Base-by-base conservation (phyloP, 169 alveolate genomes). In the Cytauxzoon felis region DNA sequence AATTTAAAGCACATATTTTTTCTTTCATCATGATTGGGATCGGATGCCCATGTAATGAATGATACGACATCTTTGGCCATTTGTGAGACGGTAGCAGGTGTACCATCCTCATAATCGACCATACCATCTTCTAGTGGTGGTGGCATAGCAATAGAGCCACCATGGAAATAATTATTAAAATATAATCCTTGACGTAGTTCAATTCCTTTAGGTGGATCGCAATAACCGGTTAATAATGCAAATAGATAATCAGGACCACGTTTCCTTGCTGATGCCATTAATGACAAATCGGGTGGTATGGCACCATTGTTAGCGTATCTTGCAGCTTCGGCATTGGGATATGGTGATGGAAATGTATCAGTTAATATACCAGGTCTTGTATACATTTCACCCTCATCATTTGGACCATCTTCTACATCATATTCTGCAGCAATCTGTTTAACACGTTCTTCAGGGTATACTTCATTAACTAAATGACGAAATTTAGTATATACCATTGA, bases 121-220 rank as follows among this genome's bases (percentile, higher is more conserved):
- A 95, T 91, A 33, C 97, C 99, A 73, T 95, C 99, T 87, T 90
- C 92, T 32, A 95, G 95, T 49, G 98, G 97, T 26, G 97, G 97
- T 8, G 98, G 96, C 99, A 95, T 95, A 43, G 98, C 96, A 63
- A 95, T 93, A 48, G 97, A 95, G 88, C 96, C 96, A 58, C 97
- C 98, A 42, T 92, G 94, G 92, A 94, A 95, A 87, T 93, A 95
- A 24, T 94, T 96, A 73, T 95, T 94, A 86, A 88, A 94, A 80
- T 92, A 91, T 56, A 94, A 87, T 30, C 98, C 99, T 53, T 88
- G 95, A 36, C 98, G 93, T 54, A 95, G 93, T 65, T 91, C 98
- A 26, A 93, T 83, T 19, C 99, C 99, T 80, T 89, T 91, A 29
- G 98, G 98, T 30, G 99, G 96, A 30, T 89, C 93, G 66, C 94